These are phyloP conservation scores for Solanum appendiculatum DNA, from an alignment of 257 asterid species.

Conservation along the genomic window DNA sequence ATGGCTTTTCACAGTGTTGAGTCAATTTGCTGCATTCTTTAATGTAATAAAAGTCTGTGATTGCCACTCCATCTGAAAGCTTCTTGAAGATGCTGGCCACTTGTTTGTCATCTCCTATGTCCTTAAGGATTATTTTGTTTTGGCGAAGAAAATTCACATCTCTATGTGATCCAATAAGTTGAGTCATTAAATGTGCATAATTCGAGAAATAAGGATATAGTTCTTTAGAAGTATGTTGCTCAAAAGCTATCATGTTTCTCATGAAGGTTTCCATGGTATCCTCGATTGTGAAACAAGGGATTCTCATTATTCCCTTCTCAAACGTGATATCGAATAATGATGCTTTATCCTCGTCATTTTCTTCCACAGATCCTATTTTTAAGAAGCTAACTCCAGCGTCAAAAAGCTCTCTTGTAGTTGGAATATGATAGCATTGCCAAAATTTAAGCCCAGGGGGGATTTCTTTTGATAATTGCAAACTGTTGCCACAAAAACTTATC, in stretches of 20 bases:
- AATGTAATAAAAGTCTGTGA: neutral
- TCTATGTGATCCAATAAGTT: neutral
- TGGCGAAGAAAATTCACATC: conserved; percentile 5
- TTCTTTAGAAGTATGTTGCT: neutral
- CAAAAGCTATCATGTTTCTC: conserved; percentile 12
- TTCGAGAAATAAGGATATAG: neutral
- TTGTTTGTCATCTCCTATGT: conserved; percentile 1
- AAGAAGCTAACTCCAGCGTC: conserved; percentile 4
- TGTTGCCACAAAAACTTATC: neutral
- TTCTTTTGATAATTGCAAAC: too few species aligned
- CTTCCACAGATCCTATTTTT: neutral
- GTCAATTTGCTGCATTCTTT: neutral
- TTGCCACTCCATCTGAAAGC: neutral
- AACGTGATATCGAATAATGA: conserved; percentile 8
- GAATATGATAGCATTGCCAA: neutral
- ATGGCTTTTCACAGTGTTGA: neutral
- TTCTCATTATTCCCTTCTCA: neutral
- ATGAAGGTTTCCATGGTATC: conserved; percentile 7
- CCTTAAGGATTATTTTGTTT: neutral
- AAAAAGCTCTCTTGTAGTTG: conserved; percentile 5
- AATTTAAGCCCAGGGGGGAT: too few species aligned
- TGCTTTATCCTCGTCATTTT: neutral
- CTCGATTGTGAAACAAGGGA: conserved; percentile 2
- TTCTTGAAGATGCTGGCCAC: neutral
- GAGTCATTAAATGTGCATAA: conserved; percentile 1